phyloP scores from a whole-genome alignment of 306 rosid species.

The Benincasa hispida region DNA sequence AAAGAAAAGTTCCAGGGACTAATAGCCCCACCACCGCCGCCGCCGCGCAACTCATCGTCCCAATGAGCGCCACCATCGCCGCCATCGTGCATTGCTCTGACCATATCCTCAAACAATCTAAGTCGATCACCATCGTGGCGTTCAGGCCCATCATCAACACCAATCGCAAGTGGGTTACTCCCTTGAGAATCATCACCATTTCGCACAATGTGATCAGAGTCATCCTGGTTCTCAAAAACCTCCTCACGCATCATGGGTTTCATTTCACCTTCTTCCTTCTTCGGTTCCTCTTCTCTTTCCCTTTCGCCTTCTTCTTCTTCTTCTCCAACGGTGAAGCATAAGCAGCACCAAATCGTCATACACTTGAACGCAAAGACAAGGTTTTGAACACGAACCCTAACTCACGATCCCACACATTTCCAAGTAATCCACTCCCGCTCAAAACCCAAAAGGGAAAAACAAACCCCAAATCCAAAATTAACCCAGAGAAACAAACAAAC shows the following conservation, averaged over 20 bases:
- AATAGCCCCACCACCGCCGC: constrained; percentile 13
- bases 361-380: constrained; percentile 24
- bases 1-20: constrained; percentile 21
- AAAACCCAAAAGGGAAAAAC: neutral
- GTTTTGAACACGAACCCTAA: constrained; percentile 23
- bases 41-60: constrained; percentile 18
- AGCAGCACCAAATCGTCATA: constrained; percentile 74
- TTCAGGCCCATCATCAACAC: constrained; percentile 1
- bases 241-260: constrained; percentile 22
- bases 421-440: neutral
- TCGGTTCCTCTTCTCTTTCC: constrained; percentile 17
- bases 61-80: constrained; percentile 13
- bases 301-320: constrained; percentile 13
- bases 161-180: constrained; percentile 8
- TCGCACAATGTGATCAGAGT: neutral
- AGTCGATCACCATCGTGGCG: constrained; percentile 20
- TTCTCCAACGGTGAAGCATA: constrained; percentile 55
- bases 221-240: constrained; percentile 18
- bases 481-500: neutral
- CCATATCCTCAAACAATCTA: constrained; percentile 31
- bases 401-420: constrained; percentile 53
- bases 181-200: constrained; percentile 21
- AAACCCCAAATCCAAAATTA: neutral
- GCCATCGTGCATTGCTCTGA: constrained; percentile 18
- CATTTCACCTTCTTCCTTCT: constrained; percentile 4